Evolutionary conservation across 148 eudicot species (phyloP).

Genomic region (Talinum fruticosum): DNA sequence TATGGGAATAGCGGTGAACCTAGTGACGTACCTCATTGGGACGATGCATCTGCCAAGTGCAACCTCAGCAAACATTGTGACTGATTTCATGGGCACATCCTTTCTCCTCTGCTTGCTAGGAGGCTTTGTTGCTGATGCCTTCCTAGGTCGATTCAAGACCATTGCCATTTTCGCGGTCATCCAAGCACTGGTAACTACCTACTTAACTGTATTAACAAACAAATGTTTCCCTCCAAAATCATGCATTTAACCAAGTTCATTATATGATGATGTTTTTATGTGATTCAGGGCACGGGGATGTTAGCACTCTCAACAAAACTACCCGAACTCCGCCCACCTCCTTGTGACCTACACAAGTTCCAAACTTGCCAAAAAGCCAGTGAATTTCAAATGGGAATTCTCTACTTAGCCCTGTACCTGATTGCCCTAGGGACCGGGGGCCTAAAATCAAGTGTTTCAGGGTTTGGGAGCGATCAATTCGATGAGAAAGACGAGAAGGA

Average conservation of each 20-base stretch:
- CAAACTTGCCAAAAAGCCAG: slow-evolving; percentile 53
- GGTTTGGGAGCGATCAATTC: slow-evolving; percentile 42
- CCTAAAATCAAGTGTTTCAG: slow-evolving; percentile 40
- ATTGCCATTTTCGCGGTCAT: slow-evolving; percentile 62
- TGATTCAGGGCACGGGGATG: slow-evolving; percentile 58
- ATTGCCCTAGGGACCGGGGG: slow-evolving; percentile 46
- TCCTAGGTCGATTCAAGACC: slow-evolving; percentile 79
- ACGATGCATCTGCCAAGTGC: slow-evolving; percentile 84
- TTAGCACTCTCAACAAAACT: slow-evolving; percentile 61
- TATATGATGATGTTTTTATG: background rate
- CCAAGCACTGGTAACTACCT: slow-evolving; percentile 50
- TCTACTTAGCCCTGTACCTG: slow-evolving; percentile 39
- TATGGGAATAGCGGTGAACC: slow-evolving; percentile 95
- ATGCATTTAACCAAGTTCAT: background rate
- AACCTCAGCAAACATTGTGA: slow-evolving; percentile 74
- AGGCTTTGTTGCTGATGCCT: slow-evolving; percentile 82
- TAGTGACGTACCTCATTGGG: slow-evolving; percentile 71
- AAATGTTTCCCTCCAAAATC: background rate
- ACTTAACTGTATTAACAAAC: background rate
- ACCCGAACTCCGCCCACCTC: slow-evolving; percentile 61
- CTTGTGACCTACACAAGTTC: slow-evolving; percentile 33
- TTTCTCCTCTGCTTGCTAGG: slow-evolving; percentile 84
- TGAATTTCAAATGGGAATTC: slow-evolving; percentile 60
- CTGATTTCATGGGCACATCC: slow-evolving; percentile 85
- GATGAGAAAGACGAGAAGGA: slow-evolving; percentile 60